Base-by-base conservation (phyloP, 148 eudicot species). In the Simmondsia chinensis region DNA sequence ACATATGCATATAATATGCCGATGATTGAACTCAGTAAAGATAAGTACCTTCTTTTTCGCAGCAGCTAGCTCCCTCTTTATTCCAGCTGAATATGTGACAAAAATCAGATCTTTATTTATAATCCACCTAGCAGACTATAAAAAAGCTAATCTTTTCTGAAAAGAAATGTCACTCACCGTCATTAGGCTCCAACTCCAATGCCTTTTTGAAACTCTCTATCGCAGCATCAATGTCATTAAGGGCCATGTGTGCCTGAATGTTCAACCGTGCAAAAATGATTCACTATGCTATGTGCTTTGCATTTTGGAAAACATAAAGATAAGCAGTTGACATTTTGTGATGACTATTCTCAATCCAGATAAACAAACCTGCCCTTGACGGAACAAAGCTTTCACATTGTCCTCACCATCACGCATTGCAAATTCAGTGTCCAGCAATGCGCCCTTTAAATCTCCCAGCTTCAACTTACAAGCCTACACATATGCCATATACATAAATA, bases 321-420 rank as follows among this genome's bases (percentile, higher is more conserved):
- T 23, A 36, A 39, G 22, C n/a, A n/a, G n/a, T n/a, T n/a, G n/a
- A n/a, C n/a, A n/a, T n/a, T n/a, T n/a, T n/a, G n/a, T n/a, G n/a
- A n/a, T n/a, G n/a, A n/a, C n/a, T n/a, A n/a, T n/a, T n/a, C n/a
- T n/a, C n/a, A n/a, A n/a, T n/a, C n/a, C n/a, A n/a, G n/a, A 34
- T 28, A 24, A 15, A 57, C 76, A 6, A 64, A 87, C 96, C 94
- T 87, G 96, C 65, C 96, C 96, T 75, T 83, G 94, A 63, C 96
- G 96, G 43, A 61, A 88, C 48, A 67, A 63, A 42, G 94, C 94
- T 73, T 88, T 88, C 20, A 68, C 87, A 69, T 83, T 83, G 46
- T 88, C 59, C 33, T 77, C 80, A 11, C 61, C 81, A 50, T 88
- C 94, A 46, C 87, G 83, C 60, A 83, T 72, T n/a, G 96, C 96